Evolutionary conservation across 2,329 filamentous ascomycete species (phyloP), one percentile per base, ranked within the genome.

Genomic region (Aspergillus candidus): DNA sequence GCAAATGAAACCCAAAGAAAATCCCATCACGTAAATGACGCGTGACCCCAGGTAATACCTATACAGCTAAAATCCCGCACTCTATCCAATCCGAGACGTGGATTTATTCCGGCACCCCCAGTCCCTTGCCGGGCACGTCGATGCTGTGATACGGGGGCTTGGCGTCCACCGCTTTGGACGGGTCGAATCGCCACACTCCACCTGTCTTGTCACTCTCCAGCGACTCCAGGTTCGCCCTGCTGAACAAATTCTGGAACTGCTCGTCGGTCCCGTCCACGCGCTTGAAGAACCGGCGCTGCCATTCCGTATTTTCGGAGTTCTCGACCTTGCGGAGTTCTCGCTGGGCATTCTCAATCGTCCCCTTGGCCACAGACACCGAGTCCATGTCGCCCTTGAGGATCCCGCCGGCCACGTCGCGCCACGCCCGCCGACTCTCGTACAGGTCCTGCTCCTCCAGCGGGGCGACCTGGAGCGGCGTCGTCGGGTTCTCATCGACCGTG

Each of bases 331-430:
- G 81, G 70, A 81, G 75, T 66, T 78, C 87, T 11, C 89, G 82
- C 73, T 97, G 91, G 31, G 83, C 82, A 55, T 88, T 87, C 69
- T 97, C 93, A 52, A 97, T 94, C 67, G 88, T 87, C 45, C 79
- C 78, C 74, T 97, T 97, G 63, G 94, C 87, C 11, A 70, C 61
- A 2, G 82, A 81, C 1, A 88, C 88, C 4, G 78, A 72, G 55
- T 95, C 88, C 78, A 96, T 88, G 65, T 96, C 88, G 46, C 88
- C 86, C 54, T 77, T 80, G 44, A 80, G 76, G 57, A 97, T 93
- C 37, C 83, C 88, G 27, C 79, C 78, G 1, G 88, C 88, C 18
- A 97, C 91, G 59, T 86, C 87, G 51, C 78, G 73, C 93, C 91
- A 97, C 3, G 91, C 91, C 46, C 86, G 80, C 37, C 91, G 82